A percentile compares a stretch with the other conserved stretches of the same genome.
phyloP scores from a whole-genome alignment of 495 filamentous ascomycete genomes.

The Neurospora sp. region DNA sequence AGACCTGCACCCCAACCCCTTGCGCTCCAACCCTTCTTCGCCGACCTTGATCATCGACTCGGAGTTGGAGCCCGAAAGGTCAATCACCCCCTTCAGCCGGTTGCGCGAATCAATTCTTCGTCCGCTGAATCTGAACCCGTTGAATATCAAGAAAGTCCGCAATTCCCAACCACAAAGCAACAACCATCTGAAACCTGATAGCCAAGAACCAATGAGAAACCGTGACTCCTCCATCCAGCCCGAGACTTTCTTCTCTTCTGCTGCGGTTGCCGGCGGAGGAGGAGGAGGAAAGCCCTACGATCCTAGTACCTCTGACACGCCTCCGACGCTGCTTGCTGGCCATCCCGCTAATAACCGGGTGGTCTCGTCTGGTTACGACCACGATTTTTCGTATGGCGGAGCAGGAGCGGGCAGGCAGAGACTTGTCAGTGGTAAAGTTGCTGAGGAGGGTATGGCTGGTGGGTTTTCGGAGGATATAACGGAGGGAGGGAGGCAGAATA shows the following conservation, averaged over 20 bases:
- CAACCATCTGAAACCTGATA: constrained; percentile 8
- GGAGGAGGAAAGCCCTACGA: constrained; percentile 34
- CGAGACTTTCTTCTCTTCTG: constrained; percentile 39
- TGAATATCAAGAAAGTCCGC: constrained; percentile 19
- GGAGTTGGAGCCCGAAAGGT: constrained; percentile 1
- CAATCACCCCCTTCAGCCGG: constrained; percentile 20
- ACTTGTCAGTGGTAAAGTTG: constrained; percentile 75
- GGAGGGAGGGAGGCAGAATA: background rate
- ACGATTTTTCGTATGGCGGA: constrained; percentile 27
- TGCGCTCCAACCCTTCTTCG: constrained; percentile 30
- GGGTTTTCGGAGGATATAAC: background rate
- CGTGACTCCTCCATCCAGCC: constrained; percentile 40
- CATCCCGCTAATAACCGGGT: constrained; percentile 17
- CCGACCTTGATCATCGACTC: background rate
- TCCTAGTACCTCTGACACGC: constrained; percentile 34
- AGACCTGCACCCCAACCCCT: constrained; percentile 34
- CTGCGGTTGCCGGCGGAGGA: background rate
- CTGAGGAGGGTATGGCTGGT: constrained; percentile 67
- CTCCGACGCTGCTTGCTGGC: constrained; percentile 35
- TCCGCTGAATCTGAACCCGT: constrained; percentile 29
- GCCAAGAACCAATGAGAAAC: constrained; percentile 18
- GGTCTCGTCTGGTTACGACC: constrained; percentile 50
- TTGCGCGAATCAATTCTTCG: constrained; percentile 26
- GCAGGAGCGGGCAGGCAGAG: constrained; percentile 27
- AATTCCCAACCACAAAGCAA: constrained; percentile 7